Conservation (phyloP, 352 stramenopile genomes). For the Stramenopiles sp. region DNA sequence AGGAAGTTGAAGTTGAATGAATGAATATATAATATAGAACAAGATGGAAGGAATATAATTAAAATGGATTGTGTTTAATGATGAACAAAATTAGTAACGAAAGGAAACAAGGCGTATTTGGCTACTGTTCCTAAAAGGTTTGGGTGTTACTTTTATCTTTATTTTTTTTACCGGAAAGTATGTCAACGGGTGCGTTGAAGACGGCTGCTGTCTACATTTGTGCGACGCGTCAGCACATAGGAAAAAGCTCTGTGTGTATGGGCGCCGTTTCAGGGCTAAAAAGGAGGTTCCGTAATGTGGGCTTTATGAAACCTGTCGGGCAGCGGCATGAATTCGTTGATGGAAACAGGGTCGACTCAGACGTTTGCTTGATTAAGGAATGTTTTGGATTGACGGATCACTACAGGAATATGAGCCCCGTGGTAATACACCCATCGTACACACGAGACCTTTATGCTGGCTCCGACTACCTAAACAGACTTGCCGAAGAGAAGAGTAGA, state of each 20-base stretch:
- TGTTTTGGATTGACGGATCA: constrained; percentile 83
- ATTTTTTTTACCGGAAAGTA: too few relatives aligned
- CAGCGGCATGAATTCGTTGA: constrained; percentile 70
- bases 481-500: constrained; percentile 46
- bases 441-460: constrained; percentile 88
- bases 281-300: constrained; percentile 42
- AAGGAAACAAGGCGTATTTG: too few relatives aligned
- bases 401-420: constrained; percentile 88
- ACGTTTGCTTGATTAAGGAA: constrained; percentile 83
- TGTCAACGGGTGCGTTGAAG: too few relatives aligned
- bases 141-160: too few relatives aligned
- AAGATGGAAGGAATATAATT: too few relatives aligned
- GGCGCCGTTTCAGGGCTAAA: constrained; percentile 75
- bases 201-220: constrained; percentile 61
- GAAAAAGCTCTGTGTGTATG: constrained; percentile 89
- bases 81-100: too few relatives aligned
- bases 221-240: constrained; percentile 83
- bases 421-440: constrained; percentile 87
- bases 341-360: constrained; percentile 58
- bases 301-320: constrained; percentile 85
- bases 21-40: too few relatives aligned
- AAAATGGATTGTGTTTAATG: too few relatives aligned
- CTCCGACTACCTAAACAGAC: too few relatives aligned
- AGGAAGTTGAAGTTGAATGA: too few relatives aligned
- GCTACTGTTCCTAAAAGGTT: too few relatives aligned